phyloP scores from a whole-genome alignment of 2,329 filamentous ascomycete species.

The Pseudogymnoascus sp. region DNA sequence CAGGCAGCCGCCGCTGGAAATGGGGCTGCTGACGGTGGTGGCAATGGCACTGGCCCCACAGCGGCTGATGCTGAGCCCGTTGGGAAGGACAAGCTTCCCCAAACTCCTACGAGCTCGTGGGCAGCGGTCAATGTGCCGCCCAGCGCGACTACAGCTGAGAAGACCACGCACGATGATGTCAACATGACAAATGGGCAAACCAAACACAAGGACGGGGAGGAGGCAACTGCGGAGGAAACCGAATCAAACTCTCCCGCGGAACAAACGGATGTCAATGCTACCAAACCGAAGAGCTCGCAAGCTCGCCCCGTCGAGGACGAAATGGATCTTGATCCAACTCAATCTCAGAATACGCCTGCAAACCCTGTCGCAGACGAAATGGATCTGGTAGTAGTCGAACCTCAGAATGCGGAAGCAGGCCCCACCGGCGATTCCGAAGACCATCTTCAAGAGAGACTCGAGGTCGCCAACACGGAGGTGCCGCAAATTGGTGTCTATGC shows the following conservation, averaged over 20 bases:
- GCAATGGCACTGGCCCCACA: not conserved
- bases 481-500: not conserved
- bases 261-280: not conserved
- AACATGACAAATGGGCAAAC: not conserved
- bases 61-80: not conserved
- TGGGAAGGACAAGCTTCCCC: not conserved
- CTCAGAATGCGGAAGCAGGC: not conserved
- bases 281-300: not conserved
- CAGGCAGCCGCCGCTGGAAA: constrained; percentile 7
- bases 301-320: not conserved
- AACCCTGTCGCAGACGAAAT: not conserved
- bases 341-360: not conserved
- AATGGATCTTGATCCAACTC: not conserved
- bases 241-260: not conserved
- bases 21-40: not conserved
- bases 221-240: not conserved
- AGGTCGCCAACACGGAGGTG: not conserved
- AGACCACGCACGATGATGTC: not conserved
- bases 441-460: not conserved
- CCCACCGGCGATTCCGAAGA: not conserved
- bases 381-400: not conserved
- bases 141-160: not conserved
- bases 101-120: not conserved
- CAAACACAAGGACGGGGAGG: not conserved
- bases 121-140: not conserved